Conservation (phyloP, 306 rosid species). For the Senna tora region DNA sequence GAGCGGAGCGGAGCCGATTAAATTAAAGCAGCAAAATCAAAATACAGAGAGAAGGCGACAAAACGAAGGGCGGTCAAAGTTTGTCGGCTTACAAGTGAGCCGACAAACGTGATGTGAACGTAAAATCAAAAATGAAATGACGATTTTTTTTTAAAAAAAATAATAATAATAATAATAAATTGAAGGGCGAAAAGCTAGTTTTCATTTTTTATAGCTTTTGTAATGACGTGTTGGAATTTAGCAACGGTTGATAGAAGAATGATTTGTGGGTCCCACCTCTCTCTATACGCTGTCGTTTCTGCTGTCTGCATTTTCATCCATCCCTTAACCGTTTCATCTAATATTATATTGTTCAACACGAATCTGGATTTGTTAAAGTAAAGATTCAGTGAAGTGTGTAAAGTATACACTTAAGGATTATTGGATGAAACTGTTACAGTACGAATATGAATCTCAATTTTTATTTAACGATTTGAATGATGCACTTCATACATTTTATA, state of each 20-base stretch:
- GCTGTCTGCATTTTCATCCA: conserved; percentile 42
- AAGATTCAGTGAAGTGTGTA: too few species aligned
- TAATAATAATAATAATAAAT: conserved; percentile 37
- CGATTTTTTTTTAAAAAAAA: neutral
- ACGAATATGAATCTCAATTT: too few species aligned
- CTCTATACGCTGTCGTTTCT: conserved; percentile 55
- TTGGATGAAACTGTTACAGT: too few species aligned
- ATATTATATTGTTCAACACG: conserved; percentile 23
- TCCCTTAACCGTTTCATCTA: conserved; percentile 14
- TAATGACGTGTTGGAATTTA: conserved; percentile 58
- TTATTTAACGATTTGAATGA: too few species aligned
- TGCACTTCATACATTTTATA: too few species aligned
- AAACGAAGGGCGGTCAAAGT: conserved; percentile 61
- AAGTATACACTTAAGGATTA: too few species aligned
- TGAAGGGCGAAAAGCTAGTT: conserved; percentile 39
- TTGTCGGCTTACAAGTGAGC: conserved; percentile 53
- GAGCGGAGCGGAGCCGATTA: conserved; percentile 9
- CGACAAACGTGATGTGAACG: conserved; percentile 51
- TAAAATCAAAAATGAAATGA: conserved; percentile 32
- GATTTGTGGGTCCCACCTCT: conserved; percentile 54
- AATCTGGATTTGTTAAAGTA: too few species aligned
- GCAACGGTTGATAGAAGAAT: conserved; percentile 53
- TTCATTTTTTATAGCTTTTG: conserved; percentile 22
- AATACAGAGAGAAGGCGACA: conserved; percentile 52
- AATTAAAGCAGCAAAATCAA: conserved; percentile 1